A percentile compares a stretch with the other conserved stretches of the same genome.
Evolutionary conservation across 495 filamentous ascomycete species (phyloP).

Genomic region (Penicillium waksmanii): DNA sequence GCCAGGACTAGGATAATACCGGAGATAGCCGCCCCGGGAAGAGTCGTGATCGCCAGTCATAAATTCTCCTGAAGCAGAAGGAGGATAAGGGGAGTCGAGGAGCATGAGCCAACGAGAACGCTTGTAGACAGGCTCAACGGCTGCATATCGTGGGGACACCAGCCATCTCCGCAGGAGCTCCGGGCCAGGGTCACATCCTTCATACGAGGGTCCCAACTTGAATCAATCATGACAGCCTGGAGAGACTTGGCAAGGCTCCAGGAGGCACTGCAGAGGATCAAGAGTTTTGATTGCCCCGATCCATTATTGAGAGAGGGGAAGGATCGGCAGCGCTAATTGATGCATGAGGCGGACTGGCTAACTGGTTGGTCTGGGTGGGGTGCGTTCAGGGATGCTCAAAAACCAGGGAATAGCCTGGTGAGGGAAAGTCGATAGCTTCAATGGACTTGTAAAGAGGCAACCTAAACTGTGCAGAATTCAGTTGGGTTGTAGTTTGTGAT

Average conservation of each 20-base stretch:
- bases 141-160: conserved; percentile 15
- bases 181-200: conserved; percentile 26
- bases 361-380: neutral
- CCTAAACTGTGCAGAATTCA: too few relatives aligned
- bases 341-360: conserved; percentile 1
- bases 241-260: conserved; percentile 14
- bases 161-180: conserved; percentile 31
- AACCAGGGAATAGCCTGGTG: neutral
- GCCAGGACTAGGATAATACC: neutral
- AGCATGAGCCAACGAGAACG: conserved; percentile 2
- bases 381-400: neutral
- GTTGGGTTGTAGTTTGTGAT: too few relatives aligned
- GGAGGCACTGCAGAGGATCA: conserved; percentile 8
- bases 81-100: conserved; percentile 10
- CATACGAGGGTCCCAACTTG: conserved; percentile 15
- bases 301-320: conserved; percentile 18
- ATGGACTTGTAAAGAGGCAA: too few relatives aligned
- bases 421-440: neutral
- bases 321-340: conserved; percentile 15
- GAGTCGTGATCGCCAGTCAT: conserved; percentile 5
- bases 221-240: conserved; percentile 6
- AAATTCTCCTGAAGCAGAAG: conserved; percentile 11
- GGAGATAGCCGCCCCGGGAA: conserved; percentile 12
- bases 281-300: conserved; percentile 8
- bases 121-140: conserved; percentile 6